Evolutionary conservation across 1,139 yeast genomes (phyloP).

Genomic region (Scheffersomyces stambukii): DNA sequence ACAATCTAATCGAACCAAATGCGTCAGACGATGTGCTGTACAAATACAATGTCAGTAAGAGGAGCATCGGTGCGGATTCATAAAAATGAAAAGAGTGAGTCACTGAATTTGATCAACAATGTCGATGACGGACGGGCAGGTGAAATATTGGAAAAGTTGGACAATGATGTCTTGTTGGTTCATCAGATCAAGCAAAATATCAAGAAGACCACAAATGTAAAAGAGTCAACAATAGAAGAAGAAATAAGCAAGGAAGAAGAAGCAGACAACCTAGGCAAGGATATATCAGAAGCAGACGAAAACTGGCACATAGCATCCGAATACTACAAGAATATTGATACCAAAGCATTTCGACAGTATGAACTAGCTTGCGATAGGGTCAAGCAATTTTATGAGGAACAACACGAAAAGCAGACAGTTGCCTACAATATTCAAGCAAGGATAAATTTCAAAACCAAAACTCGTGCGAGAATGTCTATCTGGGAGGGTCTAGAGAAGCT

Average conservation of each 20-base stretch:
- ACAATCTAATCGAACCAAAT: no score
- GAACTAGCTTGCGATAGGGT: conserved; percentile 70
- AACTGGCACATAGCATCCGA: conserved; percentile 26
- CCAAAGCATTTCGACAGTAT: conserved; percentile 55
- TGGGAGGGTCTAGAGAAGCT: conserved; percentile 69
- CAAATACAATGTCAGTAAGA: no score
- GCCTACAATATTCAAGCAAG: conserved; percentile 71
- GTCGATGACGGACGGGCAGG: conserved; percentile 4
- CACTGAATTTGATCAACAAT: no score
- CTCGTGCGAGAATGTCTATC: conserved; percentile 61
- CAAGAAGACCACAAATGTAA: conserved; percentile 2
- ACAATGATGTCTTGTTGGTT: conserved; percentile 30
- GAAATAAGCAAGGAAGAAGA: conserved; percentile 9
- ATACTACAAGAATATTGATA: conserved; percentile 32
- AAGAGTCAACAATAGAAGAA: conserved; percentile 6
- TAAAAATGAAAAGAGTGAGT: no score
- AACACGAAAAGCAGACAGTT: conserved; percentile 67
- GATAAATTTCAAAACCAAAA: conserved; percentile 63
- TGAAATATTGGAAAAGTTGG: conserved; percentile 30
- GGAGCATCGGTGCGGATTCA: no score
- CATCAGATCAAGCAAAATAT: conserved; percentile 21
- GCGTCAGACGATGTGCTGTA: no score
- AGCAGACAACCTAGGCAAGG: conserved; percentile 3
- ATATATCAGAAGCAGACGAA: conserved; percentile 8
- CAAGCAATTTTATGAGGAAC: conserved; percentile 62